Conservation (phyloP, 139 green algal genomes). For the Chlamydomonas urium region DNA sequence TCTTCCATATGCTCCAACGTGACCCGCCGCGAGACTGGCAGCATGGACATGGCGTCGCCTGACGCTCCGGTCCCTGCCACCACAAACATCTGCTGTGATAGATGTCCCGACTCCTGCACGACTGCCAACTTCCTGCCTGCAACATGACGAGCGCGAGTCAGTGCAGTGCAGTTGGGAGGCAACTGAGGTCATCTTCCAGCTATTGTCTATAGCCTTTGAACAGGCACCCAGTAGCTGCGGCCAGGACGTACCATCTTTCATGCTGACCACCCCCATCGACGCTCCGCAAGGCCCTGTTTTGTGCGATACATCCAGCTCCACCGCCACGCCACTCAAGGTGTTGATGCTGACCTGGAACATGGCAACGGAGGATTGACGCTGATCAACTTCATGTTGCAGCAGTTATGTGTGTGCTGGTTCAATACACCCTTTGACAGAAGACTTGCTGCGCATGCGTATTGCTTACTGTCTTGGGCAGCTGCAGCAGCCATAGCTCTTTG, state of each 20-base stretch:
- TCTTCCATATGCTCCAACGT: not conserved
- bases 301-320: not conserved
- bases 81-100: slow-evolving; percentile 16
- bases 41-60: not conserved
- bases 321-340: not conserved
- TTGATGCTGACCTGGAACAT: not conserved
- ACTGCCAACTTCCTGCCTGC: slow-evolving; percentile 8
- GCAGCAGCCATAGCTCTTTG: slow-evolving; percentile 29
- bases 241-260: not conserved
- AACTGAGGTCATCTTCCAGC: too few relatives aligned
- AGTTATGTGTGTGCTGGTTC: not conserved
- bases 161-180: too few relatives aligned
- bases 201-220: not conserved
- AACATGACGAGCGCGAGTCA: not conserved
- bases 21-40: not conserved
- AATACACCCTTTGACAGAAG: slow-evolving; percentile 2
- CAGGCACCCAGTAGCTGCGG: not conserved
- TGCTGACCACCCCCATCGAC: not conserved
- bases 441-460: too few relatives aligned
- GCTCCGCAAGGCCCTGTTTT: not conserved
- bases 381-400: not conserved
- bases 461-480: slow-evolving; percentile 17
- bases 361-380: not conserved
- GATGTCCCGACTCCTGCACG: not conserved
- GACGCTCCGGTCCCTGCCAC: not conserved